Percentiles rank a stretch among this genome's conserved stretches.
Conservation (phyloP, 2,329 filamentous ascomycete genomes). For the Colletotrichum godetiae region DNA sequence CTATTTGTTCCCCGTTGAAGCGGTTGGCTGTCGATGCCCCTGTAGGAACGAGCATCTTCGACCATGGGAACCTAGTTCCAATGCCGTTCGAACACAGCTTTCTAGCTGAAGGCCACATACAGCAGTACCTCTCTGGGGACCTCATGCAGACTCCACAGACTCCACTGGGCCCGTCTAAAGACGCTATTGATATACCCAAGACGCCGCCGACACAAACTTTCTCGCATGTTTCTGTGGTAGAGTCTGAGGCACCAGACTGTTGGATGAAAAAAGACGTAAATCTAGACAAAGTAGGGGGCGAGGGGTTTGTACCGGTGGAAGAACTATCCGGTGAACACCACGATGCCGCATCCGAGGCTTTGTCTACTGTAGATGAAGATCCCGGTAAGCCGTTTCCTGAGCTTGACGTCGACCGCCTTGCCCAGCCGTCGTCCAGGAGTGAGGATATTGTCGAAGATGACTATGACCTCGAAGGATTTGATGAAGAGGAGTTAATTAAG, state of each 20-base stretch:
- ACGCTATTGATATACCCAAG: constrained; percentile 4
- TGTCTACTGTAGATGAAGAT: background rate
- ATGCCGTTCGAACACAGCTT: no score
- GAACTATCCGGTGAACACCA: background rate
- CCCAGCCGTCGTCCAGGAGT: background rate
- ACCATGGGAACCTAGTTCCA: background rate
- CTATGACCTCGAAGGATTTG: constrained; percentile 3
- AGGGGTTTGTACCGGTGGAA: background rate
- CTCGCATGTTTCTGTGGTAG: background rate
- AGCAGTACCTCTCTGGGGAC: background rate
- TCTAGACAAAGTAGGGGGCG: background rate
- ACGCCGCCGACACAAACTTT: background rate
- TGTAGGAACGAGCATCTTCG: background rate
- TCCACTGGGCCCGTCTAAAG: background rate
- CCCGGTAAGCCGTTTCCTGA: background rate
- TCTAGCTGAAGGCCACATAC: background rate
- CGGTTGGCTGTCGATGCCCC: background rate
- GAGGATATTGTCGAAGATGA: background rate
- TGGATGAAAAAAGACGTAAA: constrained; percentile 27
- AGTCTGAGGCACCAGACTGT: background rate
- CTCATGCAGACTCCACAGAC: background rate
- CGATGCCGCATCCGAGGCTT: background rate
- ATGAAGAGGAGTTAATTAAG: constrained; percentile 15
- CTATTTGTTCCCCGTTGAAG: background rate
- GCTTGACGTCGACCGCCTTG: background rate